These are phyloP conservation scores for Coemansia sp. DNA, from an alignment of 192 early-diverging fungal species.

Conservation along the genomic window DNA sequence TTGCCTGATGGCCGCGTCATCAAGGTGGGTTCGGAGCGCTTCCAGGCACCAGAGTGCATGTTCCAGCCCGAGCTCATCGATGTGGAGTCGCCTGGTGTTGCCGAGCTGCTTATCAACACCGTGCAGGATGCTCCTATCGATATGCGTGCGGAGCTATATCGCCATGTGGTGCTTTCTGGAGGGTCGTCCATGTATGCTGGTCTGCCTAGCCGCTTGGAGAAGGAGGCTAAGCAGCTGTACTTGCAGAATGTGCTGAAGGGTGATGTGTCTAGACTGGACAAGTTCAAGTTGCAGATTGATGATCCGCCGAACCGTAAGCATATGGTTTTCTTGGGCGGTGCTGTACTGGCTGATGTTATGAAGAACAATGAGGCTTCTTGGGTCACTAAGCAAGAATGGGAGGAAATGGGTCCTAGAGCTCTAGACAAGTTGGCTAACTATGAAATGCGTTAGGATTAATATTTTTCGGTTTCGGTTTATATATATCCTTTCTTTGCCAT, in stretches of 20 bases:
- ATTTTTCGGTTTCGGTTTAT: too few relatives aligned
- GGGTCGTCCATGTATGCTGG: slow-evolving; percentile 99
- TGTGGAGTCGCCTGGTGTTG: slow-evolving; percentile 88
- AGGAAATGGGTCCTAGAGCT: slow-evolving; percentile 76
- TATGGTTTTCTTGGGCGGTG: slow-evolving; percentile 97
- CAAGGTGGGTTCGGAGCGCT: slow-evolving; percentile 97
- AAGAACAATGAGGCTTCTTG: slow-evolving; percentile 85
- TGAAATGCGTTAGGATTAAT: slow-evolving; percentile 22
- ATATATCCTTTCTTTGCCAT: slow-evolving; percentile 8
- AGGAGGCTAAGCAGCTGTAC: slow-evolving; percentile 97
- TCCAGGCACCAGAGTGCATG: slow-evolving; percentile 97
- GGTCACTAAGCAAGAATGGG: slow-evolving; percentile 94
- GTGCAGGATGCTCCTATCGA: slow-evolving; percentile 92
- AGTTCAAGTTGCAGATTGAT: slow-evolving; percentile 96
- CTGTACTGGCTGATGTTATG: slow-evolving; percentile 94
- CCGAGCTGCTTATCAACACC: slow-evolving; percentile 89
- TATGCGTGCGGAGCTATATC: slow-evolving; percentile 92
- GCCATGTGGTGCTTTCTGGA: slow-evolving; percentile 96
- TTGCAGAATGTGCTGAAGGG: slow-evolving; percentile 83
- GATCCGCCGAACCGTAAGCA: slow-evolving; percentile 98
- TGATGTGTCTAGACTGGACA: slow-evolving; percentile 74
- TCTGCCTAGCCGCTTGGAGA: slow-evolving; percentile 93
- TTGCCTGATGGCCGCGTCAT: slow-evolving; percentile 98
- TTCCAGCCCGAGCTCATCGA: slow-evolving; percentile 98
- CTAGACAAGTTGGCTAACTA: slow-evolving; percentile 54